Evolutionary conservation across 345 rosid species (phyloP), one percentile per base, ranked within the genome.

Genomic region (Turritis glabra): DNA sequence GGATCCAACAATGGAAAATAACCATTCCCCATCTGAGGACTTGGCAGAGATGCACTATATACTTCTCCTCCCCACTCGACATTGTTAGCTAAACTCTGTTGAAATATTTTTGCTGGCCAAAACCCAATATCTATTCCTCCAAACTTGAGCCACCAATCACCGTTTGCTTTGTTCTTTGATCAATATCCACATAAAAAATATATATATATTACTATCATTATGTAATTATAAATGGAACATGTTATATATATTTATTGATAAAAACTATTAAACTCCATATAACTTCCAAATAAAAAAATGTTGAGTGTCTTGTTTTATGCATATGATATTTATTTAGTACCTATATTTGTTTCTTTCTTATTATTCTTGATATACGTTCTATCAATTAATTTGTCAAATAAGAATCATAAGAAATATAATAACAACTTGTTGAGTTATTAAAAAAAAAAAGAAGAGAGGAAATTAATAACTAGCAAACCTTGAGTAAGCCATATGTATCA

Each of bases 31-130:
- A 54, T 27, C 5, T 29, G 59, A 15, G 59, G 59, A 27, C 59
- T 17, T 1, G 18, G 19, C 13, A 27, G 8, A n/a, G 13, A 8
- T 27, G 21, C 37, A 8, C 37, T 54, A 54, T 15, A 54, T 54
- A 30, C 59, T 27, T 54, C 37, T 54, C 59, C 59, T 27, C 59
- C 59, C 59, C 59, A 54, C 33, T 54, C 59, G 5, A 54, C 1
- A 54, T 0, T 8, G 7, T 54, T 54, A 9, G 22, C 37, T 7
- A 10, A 27, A 27, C 37, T 54, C 21, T 54, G 59, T 54, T 54
- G 59, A 54, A 27, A 54, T 27, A 2, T 29, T 7, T 54, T 54
- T 27, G 59, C 37, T 29, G 59, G 59, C 59, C 59, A 54, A 54
- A 15, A 54, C 7, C 59, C 59, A 15, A 54, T 54, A 7, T 54